Evolutionary conservation across 306 rosid species (phyloP).

Genomic region (Acacia melanoxylon): DNA sequence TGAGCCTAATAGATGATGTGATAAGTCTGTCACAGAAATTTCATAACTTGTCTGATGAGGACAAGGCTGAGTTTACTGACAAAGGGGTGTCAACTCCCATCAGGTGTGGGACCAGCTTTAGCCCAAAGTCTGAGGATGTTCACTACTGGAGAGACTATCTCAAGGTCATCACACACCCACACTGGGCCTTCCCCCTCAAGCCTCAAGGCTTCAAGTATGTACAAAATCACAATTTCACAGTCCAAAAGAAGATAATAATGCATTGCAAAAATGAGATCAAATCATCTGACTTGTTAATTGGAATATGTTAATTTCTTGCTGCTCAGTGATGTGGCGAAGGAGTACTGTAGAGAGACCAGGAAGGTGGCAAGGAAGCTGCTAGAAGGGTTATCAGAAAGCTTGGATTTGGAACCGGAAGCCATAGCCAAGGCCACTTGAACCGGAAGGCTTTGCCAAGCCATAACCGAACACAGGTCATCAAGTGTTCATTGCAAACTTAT

Average conservation of each 20-base stretch:
- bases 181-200: constrained; percentile 55
- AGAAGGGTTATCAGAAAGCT: constrained; percentile 54
- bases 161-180: constrained; percentile 52
- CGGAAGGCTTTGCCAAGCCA: too few species aligned
- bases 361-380: constrained; percentile 48
- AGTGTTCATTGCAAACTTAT: constrained; percentile 45
- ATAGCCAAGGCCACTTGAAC: constrained; percentile 36
- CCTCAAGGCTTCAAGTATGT: constrained; percentile 59
- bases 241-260: too few species aligned
- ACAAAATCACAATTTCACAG: neutral
- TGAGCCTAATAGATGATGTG: neutral
- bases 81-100: constrained; percentile 37
- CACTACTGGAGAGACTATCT: constrained; percentile 65
- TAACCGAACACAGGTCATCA: constrained; percentile 53
- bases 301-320: neutral
- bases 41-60: constrained; percentile 28
- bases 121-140: constrained; percentile 36
- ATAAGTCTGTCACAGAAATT: neutral
- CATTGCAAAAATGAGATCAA: neutral
- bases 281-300: neutral
- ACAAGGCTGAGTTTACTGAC: constrained; percentile 43
- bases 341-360: constrained; percentile 44
- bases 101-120: constrained; percentile 53
- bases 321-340: constrained; percentile 39
- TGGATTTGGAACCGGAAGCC: constrained; percentile 48